Evolutionary conservation across 1,284 basidiomycete genomes (phyloP).

Genomic region (Leccinum pachyderme): DNA sequence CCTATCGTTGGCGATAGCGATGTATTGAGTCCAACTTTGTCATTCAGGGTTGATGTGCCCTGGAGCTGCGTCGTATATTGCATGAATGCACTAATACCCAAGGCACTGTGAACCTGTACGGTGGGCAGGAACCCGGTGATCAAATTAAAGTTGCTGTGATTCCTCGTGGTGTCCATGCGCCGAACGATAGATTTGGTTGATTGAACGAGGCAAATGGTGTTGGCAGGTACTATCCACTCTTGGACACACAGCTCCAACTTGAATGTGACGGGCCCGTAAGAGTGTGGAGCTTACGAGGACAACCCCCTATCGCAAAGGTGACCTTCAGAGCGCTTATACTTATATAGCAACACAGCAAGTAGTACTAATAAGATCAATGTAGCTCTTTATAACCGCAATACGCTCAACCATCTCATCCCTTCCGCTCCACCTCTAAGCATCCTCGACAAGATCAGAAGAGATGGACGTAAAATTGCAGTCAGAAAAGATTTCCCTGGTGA

Average conservation of each 20-base stretch:
- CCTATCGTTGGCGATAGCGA: too few relatives aligned
- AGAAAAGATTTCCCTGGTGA: conserved; percentile 11
- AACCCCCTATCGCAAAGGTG: too few relatives aligned
- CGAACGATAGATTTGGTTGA: neutral
- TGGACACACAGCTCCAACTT: too few relatives aligned
- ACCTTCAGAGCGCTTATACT: conserved; percentile 14
- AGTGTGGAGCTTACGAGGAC: neutral
- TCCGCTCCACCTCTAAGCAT: neutral
- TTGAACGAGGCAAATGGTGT: neutral
- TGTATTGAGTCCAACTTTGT: too few relatives aligned
- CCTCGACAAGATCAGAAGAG: neutral
- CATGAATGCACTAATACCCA: neutral
- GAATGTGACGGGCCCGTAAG: too few relatives aligned
- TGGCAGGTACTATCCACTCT: neutral
- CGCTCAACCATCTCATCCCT: conserved; percentile 4
- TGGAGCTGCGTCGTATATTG: too few relatives aligned
- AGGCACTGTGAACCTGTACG: neutral
- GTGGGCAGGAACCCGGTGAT: neutral
- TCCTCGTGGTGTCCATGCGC: neutral
- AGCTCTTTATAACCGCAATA: conserved; percentile 13
- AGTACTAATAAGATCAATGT: conserved; percentile 3
- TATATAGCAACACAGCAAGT: conserved; percentile 21
- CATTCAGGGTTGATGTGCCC: too few relatives aligned
- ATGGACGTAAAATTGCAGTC: conserved; percentile 15
- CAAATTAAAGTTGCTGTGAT: neutral